A percentile compares a stretch with the other conserved stretches of the same genome.
phyloP scores from a whole-genome alignment of 257 asterid genomes.

The Solanum pennellii region DNA sequence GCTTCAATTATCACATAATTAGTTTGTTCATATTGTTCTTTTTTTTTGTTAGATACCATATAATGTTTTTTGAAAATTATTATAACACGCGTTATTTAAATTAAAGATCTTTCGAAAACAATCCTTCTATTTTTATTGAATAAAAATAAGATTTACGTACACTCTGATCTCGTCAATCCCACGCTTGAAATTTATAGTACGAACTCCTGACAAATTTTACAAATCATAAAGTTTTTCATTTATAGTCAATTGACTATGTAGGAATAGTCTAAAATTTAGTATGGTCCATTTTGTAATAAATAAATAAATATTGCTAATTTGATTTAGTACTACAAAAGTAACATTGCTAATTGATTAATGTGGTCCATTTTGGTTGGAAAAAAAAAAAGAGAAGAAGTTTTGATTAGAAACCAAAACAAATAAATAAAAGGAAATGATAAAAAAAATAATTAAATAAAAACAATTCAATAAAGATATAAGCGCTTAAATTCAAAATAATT shows the following conservation, averaged over 20 bases:
- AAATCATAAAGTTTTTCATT: neutral
- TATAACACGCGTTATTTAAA: neutral
- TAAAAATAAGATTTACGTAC: neutral
- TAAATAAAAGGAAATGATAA: neutral
- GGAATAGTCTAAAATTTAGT: neutral
- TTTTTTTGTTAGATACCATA: neutral
- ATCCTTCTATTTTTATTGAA: neutral
- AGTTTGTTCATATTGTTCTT: neutral
- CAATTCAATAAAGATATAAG: neutral
- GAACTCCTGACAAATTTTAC: neutral
- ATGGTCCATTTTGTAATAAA: neutral
- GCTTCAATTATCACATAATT: neutral
- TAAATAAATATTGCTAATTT: neutral
- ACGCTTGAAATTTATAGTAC: neutral
- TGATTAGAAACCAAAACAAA: neutral
- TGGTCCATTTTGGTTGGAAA: neutral
- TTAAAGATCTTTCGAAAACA: neutral
- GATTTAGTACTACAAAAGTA: neutral
- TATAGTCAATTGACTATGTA: neutral
- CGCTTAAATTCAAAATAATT: too few species aligned
- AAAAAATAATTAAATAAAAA: neutral
- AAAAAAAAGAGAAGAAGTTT: too few species aligned
- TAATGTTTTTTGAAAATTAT: neutral
- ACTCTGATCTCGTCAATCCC: neutral
- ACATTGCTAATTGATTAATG: neutral